Base-by-base conservation (phyloP, 2,329 filamentous ascomycete genomes). In the Talaromyces sp. region DNA sequence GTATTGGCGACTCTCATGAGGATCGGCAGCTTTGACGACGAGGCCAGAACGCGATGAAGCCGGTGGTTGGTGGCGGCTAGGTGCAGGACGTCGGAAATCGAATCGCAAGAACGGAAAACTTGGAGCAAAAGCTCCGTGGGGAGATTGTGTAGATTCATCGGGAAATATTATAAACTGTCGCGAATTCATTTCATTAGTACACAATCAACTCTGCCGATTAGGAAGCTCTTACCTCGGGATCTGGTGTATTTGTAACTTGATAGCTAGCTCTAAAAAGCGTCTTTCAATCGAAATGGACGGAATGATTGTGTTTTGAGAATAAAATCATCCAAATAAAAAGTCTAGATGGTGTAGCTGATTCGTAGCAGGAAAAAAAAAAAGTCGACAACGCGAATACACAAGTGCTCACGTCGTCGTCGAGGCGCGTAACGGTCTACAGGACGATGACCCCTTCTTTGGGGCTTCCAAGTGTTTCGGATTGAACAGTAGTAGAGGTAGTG, bases 41-140 rank as follows among this genome's bases (percentile, higher is more conserved):
- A 81, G 18, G 78, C 71, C 66, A 82, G 84, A 63, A 87, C 78
- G 59, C 73, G 72, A 67, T 79, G 78, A 65, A 87, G 81, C 60
- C 83, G 83, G 63, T 78, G 82, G 65, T 81, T 85, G 59, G 84
- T 83, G 14, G 80, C 75, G 18, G 83, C 79, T 8, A 88, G 77
- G 63, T 81, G 79, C 63, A 85, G 72, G 51, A 84, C 80, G 65
- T 85, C 83, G 62, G 76, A 71, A 56, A 87, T 74, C 34, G 81
- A 79, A 51, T 77, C 75, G 67, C 83, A 80, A 58, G 79, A 83
- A 61, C 80, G 76, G 71, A 82, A 85, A 59, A 88, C 77, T 61
- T 86, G 82, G 64, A 82, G 77, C 61, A 87, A 68, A 60, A 87
- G 79, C 75, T 87, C 85, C 68, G 82, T 85, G 28, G 85, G 80